Evolutionary conservation across 352 stramenopile species (phyloP).

Genomic region (Phytophthora syringae): DNA sequence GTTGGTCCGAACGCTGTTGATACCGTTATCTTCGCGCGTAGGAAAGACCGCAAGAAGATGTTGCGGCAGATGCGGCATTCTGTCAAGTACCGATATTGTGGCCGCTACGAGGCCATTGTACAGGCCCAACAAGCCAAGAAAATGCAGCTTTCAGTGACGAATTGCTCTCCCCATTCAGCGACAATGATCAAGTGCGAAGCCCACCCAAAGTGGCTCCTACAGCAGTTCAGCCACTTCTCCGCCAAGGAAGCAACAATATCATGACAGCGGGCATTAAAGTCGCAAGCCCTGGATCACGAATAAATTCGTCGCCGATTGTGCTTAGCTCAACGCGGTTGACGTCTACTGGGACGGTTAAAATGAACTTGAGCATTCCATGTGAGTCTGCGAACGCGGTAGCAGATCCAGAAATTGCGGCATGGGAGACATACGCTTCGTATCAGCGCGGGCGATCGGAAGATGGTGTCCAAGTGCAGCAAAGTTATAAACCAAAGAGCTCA

Average conservation of each 20-base stretch:
- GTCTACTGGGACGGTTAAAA: conserved; percentile 19
- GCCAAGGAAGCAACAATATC: conserved; percentile 17
- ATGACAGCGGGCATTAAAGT: not conserved
- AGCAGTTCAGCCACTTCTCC: conserved; percentile 16
- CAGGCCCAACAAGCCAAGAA: conserved; percentile 11
- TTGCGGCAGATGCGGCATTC: conserved; percentile 19
- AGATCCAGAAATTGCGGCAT: conserved; percentile 21
- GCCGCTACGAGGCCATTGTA: conserved; percentile 25
- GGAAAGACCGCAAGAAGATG: conserved; percentile 37
- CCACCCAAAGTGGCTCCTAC: not conserved
- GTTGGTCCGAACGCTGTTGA: conserved; percentile 30
- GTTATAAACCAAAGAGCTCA: conserved; percentile 6
- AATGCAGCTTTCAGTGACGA: conserved; percentile 14
- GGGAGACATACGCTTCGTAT: conserved; percentile 28
- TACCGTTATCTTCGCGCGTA: conserved; percentile 32
- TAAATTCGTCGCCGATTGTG: conserved; percentile 11
- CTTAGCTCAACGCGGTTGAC: conserved; percentile 19
- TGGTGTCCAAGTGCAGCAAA: conserved; percentile 22
- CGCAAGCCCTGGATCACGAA: not conserved
- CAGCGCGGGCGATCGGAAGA: conserved; percentile 1
- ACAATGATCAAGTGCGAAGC: not conserved
- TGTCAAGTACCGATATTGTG: conserved; percentile 24
- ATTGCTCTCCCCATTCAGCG: not conserved
- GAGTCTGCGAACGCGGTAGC: conserved; percentile 24
- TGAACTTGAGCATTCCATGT: conserved; percentile 20